Evolutionary conservation across 2,329 filamentous ascomycete genomes (phyloP).

Genomic region (Aspergillus fischeri): DNA sequence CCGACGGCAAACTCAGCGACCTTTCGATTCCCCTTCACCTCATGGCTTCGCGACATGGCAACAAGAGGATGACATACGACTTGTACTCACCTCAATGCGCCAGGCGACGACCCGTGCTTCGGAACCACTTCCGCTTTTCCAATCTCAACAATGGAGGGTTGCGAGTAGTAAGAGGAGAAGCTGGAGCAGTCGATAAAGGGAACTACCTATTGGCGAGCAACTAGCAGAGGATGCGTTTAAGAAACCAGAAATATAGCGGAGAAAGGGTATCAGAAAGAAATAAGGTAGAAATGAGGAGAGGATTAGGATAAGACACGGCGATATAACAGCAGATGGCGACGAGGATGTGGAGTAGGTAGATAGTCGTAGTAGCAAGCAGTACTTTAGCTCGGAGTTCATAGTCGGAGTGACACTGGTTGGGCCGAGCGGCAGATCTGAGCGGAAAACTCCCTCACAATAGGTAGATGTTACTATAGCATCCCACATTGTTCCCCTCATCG

Average conservation of each 20-base stretch:
- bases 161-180: neutral
- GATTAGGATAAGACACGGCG: constrained; percentile 4
- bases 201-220: neutral
- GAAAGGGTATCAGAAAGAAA: neutral
- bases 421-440: constrained; percentile 13
- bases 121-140: constrained; percentile 1
- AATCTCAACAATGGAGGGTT: neutral
- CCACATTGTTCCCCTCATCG: constrained; percentile 6
- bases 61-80: constrained; percentile 5
- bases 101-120: constrained; percentile 33
- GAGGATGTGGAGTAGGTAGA: constrained; percentile 8
- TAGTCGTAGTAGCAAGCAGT: neutral
- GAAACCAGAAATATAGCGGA: neutral
- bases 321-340: constrained; percentile 7
- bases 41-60: neutral
- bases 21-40: neutral
- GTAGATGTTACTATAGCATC: constrained; percentile 8
- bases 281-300: neutral
- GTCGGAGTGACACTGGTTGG: constrained; percentile 6
- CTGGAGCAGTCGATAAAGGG: neutral
- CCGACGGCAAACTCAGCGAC: constrained; percentile 16
- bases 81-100: constrained; percentile 38
- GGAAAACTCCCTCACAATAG: constrained; percentile 15
- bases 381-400: neutral
- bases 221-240: neutral